Evolutionary conservation across 1,284 basidiomycete species (phyloP), one percentile per base, ranked within the genome.

Genomic region (Waitea zeae): DNA sequence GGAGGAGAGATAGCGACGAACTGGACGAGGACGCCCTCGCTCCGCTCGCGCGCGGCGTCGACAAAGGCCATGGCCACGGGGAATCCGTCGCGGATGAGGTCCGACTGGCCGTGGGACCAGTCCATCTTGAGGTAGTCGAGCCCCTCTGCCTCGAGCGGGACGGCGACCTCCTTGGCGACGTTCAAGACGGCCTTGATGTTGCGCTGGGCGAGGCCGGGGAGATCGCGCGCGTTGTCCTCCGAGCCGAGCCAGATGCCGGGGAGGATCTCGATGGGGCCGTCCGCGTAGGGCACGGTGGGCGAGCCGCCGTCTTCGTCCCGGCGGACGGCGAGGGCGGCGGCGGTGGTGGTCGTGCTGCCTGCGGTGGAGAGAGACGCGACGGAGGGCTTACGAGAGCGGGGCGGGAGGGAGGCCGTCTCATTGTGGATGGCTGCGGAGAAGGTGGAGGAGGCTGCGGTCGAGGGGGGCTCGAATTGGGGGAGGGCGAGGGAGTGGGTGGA

Each of bases 31-130:
- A 90, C 72, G 41, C 82, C 81, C 36, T 81, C 76, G 34, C 74
- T 72, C 40, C 74, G 69, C 38, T 68, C 61, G 33, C 86, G 55
- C 31, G 82, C 78, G 26, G 67, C 63, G 52, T 92, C 89, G 40
- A 83, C 68, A 49, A 88, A 92, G 12, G 66, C 52, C 64, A 92
- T 82, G 1, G 79, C 83, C 13, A 67, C 65, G 42, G 74, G 73
- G 54, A 90, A 88, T 20, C 82, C 81, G 43, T 63, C 53, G 30
- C 72, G 50, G 40, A 90, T 84, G 34, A 97, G 70, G 45, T 93
- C 81, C 38, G 77, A 65, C 56, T 93, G 84, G 17, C 87, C 88
- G 54, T 97, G 93, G 22, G 87, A 90, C 92, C 92, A 96, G 34
- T 73, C 70, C 18, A 96, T 67, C 56, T 95, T 93, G 53, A 89